Evolutionary conservation across 2,329 filamentous ascomycete genomes (phyloP).

Genomic region (Colletotrichum sidae): DNA sequence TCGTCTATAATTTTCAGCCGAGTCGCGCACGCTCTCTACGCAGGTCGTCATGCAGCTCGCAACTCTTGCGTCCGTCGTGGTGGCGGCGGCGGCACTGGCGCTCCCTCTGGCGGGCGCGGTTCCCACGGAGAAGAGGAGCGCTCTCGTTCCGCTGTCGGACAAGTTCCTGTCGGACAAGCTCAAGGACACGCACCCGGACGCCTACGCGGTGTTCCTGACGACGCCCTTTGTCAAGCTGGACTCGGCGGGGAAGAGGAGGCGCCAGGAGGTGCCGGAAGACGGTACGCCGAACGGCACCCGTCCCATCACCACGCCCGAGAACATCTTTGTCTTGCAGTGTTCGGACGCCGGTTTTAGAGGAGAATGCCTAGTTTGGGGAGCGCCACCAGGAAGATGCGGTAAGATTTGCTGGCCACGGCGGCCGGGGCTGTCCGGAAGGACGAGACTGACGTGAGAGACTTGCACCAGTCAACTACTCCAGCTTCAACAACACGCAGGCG

Average conservation of each 20-base stretch:
- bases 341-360: conserved; percentile 21
- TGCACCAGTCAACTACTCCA: conserved; percentile 17
- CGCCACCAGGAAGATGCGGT: conserved; percentile 29
- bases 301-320: conserved; percentile 17
- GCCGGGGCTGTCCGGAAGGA: background rate
- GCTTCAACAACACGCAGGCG: conserved; percentile 21
- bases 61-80: conserved; percentile 5
- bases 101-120: conserved; percentile 1
- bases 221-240: conserved; percentile 13
- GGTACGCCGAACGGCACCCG: conserved; percentile 17
- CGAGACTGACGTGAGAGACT: background rate
- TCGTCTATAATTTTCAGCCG: background rate
- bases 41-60: conserved; percentile 14
- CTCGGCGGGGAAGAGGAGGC: background rate
- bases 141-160: background rate
- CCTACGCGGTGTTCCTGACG: conserved; percentile 24
- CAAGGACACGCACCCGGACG: conserved; percentile 14
- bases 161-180: conserved; percentile 1
- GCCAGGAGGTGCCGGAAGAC: conserved; percentile 25
- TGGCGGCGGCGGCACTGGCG: conserved; percentile 20
- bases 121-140: background rate
- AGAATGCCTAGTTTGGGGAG: conserved; percentile 26
- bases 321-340: conserved; percentile 28
- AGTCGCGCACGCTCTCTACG: background rate
- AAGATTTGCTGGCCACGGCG: background rate